Evolutionary conservation across 768 basidiomycete species (phyloP), one percentile per base, ranked within the genome.

Genomic region (Dentipellis sp.): DNA sequence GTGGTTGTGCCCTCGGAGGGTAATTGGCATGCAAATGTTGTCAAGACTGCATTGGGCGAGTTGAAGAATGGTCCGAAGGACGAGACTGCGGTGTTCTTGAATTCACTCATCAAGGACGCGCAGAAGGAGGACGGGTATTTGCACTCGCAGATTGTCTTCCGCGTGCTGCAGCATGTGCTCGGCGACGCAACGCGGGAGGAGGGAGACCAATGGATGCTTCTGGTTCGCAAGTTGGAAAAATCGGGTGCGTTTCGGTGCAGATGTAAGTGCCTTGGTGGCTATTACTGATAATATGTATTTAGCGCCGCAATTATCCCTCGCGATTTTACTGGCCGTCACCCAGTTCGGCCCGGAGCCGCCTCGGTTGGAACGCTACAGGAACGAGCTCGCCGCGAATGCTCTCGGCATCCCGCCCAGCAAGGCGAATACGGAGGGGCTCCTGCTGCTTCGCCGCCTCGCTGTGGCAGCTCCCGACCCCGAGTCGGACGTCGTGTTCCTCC

Each of bases 371-470:
- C 78, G 91, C 17, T 88, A 87, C 64, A 81, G 94, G 17, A 97
- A 94, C 66, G 93, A 97, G 68, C 76, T 94, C 10, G 94, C 95
- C 0, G 86, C 91, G n/a, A 77, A 76, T 17, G 67, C 94, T 4
- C 72, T 88, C 0, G 88, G 86, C 21, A 75, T 97, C 12, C 77
- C 78, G 1, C 66, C 86, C 0, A 62, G 69, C 5, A 79, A 82
- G 46, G 84, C 83, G n/a, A 82, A 84, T 58, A 77, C 76, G 0
- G 79, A 82, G 10, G 94, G 93, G 0, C 72, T 95, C 4, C 67
- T 81, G 22, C 68, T 81, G 1, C 76, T 97, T 8, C 79, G 87
- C 10, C 77, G 83, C 22, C 76, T 97, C 16, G 76, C 77, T 0
- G 84, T 86, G 1, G 73, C 81, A 1, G 90, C 93, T 0, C 95